These are phyloP conservation scores for Fraxinus platypoda DNA, from an alignment of 305 asterid genomes.

Conservation along the genomic window DNA sequence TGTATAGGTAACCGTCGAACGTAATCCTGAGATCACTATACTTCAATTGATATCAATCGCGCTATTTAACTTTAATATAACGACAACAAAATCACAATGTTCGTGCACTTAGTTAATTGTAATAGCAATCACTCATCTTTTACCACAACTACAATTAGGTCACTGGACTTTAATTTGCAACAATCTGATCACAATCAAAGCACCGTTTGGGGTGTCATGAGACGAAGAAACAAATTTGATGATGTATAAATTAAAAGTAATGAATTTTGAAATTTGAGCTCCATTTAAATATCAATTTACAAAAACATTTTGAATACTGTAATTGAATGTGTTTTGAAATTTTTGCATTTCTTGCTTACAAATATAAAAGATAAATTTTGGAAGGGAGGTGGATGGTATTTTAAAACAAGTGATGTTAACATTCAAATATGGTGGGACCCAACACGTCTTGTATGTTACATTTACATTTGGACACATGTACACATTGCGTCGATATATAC, in stretches of 20 bases:
- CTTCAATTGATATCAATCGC: not conserved
- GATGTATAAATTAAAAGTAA: not conserved
- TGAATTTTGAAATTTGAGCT: not conserved
- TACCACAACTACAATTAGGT: not conserved
- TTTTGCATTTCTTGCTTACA: too few species aligned
- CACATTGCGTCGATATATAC: not conserved
- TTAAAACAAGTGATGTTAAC: too few species aligned
- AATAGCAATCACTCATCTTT: not conserved
- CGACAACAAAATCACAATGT: not conserved
- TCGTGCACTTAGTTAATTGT: not conserved
- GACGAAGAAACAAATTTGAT: not conserved
- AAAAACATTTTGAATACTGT: not conserved
- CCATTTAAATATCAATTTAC: not conserved
- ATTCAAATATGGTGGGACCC: not conserved
- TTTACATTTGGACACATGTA: not conserved
- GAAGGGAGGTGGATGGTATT: too few species aligned
- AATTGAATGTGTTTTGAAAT: too few species aligned
- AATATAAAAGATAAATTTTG: too few species aligned
- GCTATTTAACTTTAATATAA: not conserved
- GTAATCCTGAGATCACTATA: not conserved
- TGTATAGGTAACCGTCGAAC: not conserved
- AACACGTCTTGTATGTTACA: not conserved
- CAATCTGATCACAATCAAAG: not conserved
- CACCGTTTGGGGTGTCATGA: not conserved
- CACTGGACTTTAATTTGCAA: too few species aligned